A percentile compares a stretch with the other conserved stretches of the same genome.
Conservation (phyloP, 306 rosid species). For the Begonia loranthoides region DNA sequence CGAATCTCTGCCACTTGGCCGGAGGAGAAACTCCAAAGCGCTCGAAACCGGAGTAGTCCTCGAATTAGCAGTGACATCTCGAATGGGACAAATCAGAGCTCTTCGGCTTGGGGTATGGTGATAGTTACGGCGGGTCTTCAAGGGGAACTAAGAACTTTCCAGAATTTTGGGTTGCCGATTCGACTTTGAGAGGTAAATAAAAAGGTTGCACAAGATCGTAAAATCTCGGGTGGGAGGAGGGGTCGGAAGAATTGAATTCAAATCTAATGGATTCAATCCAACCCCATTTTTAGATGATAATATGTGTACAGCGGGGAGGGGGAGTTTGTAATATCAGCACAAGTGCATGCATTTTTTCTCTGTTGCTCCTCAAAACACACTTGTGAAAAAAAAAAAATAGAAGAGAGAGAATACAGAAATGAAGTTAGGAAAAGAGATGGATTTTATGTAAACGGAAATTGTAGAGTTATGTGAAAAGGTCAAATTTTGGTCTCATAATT, state of each 20-base stretch:
- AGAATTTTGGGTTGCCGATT: conserved; percentile 86
- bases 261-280: neutral
- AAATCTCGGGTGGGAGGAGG: conserved; percentile 16
- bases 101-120: conserved; percentile 94
- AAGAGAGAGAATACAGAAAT: conserved; percentile 3
- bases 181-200: conserved; percentile 37
- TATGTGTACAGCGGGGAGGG: conserved; percentile 84
- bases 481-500: no score
- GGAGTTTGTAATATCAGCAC: conserved; percentile 70
- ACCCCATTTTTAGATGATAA: conserved; percentile 18
- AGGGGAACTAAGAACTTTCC: conserved; percentile 89
- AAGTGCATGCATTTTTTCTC: conserved; percentile 2
- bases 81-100: conserved; percentile 37
- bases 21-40: conserved; percentile 62
- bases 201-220: conserved; percentile 8
- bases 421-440: conserved; percentile 46
- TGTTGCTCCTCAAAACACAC: conserved; percentile 33
- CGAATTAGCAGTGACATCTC: conserved; percentile 52
- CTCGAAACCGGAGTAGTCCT: conserved; percentile 62
- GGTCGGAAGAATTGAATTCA: conserved; percentile 17
- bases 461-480: conserved; percentile 41
- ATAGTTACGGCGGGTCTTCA: conserved; percentile 85
- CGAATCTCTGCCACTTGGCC: conserved; percentile 95
- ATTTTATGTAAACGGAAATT: conserved; percentile 52
- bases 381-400: conserved; percentile 11